Base-by-base conservation (phyloP, 176 grass and related monocot genomes). In the Bothriochloa decipiens region DNA sequence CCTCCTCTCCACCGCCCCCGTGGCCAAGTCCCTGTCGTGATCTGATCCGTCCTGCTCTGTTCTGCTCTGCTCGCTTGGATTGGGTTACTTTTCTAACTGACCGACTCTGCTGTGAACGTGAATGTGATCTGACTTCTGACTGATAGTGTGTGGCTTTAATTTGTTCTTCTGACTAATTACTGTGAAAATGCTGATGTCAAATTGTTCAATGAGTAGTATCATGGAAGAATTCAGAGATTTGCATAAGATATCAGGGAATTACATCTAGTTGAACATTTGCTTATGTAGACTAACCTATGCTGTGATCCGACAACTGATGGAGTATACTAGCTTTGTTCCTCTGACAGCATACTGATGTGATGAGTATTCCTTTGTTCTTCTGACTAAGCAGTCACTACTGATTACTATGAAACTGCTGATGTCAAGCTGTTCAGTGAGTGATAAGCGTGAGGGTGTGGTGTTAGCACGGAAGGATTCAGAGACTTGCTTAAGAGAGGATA, bases 1-100 rank as follows among this genome's bases (percentile, higher is more conserved):
- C 53, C 81, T 97, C 25, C 40, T 88, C 78, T 67, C 91, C 63
- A 82, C 85, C 8, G 90, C 91, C 47, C 63, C 87, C 4, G 85
- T 91, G 52, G 62, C 81, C 0, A 42, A 74, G 25, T 91, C 89
- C 58, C 55, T 97, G 25, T 74, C 81, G 5, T 85, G 72, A 77
- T 50, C 45, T 13, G 17, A 26, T 50, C 45, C 45, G 20, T 0
- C 4, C 25, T 28, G 25, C 26, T 23, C 45, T 55, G 52, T 1
- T 12, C 25, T 28, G 25, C 26, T 23, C 20, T 58, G 53, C 57
- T 67, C 37, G 26, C 27, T 58, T 7, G 1, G n/a, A 26, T 17
- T 29, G 43, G 3, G 16, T 36, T 18, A 28, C 66, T 52, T 65
- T 65, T 53, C 79, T 35, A 20, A 39, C 78, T 55, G 70, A 65